Evolutionary conservation across 2,329 filamentous ascomycete species (phyloP).

Genomic region (Exophiala oligosperma): DNA sequence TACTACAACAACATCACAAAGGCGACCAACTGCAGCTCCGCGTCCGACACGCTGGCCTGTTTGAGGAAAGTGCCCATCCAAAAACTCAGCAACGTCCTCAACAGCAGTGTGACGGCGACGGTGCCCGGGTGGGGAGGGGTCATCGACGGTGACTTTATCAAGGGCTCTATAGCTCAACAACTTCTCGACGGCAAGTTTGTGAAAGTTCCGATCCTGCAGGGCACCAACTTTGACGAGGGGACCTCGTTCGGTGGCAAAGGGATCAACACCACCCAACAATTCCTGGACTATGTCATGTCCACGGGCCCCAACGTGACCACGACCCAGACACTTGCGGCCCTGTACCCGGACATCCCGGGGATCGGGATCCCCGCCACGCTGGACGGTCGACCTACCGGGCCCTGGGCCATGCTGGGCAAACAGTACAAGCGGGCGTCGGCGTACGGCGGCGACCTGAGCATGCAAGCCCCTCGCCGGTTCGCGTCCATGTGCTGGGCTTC

Average conservation of each 20-base stretch:
- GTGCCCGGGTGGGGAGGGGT: slow-evolving; percentile 10
- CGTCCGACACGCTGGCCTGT: slow-evolving; percentile 62
- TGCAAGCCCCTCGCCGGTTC: slow-evolving; percentile 58
- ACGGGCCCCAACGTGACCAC: slow-evolving; percentile 20
- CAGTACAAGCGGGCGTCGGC: slow-evolving; percentile 58
- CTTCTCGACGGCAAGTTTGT: slow-evolving; percentile 61
- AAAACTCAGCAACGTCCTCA: slow-evolving; percentile 56
- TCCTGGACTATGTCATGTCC: slow-evolving; percentile 44
- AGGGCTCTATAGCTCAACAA: slow-evolving; percentile 51
- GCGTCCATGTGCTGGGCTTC: slow-evolving; percentile 54
- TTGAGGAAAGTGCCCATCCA: slow-evolving; percentile 63
- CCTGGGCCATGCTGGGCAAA: slow-evolving; percentile 34
- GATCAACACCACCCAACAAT: slow-evolving; percentile 56
- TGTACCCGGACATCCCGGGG: slow-evolving; percentile 55
- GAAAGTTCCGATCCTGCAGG: slow-evolving; percentile 63
- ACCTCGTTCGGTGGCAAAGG: slow-evolving; percentile 54
- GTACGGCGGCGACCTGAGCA: slow-evolving; percentile 55
- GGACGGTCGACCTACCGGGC: slow-evolving; percentile 24
- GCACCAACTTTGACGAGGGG: slow-evolving; percentile 67
- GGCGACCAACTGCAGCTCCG: slow-evolving; percentile 59
- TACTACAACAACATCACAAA: slow-evolving; percentile 62
- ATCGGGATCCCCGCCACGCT: slow-evolving; percentile 51
- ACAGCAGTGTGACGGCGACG: slow-evolving; percentile 32
- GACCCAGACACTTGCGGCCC: slow-evolving; percentile 38
- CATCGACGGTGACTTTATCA: slow-evolving; percentile 57